A percentile compares a stretch with the other conserved stretches of the same genome.
Conservation (phyloP, 1,139 yeast genomes). For the Pichia sp. region DNA sequence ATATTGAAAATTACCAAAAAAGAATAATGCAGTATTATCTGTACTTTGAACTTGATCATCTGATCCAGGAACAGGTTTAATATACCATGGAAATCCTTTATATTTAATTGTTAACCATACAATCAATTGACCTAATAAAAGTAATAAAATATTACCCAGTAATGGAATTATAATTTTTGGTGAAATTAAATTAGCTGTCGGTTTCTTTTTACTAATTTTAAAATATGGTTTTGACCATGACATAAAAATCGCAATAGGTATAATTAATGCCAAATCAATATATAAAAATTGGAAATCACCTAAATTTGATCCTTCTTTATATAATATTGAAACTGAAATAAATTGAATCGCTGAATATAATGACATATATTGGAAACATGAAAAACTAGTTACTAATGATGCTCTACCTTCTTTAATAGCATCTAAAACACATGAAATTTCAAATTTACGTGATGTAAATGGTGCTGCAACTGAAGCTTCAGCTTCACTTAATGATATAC, state of each 20-base stretch:
- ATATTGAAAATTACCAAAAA: constrained; percentile 81
- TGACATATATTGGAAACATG: constrained; percentile 97
- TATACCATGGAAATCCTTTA: constrained; percentile 59
- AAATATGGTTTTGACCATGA: constrained; percentile 88
- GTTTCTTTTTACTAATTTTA: constrained; percentile 60
- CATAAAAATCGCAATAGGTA: constrained; percentile 95
- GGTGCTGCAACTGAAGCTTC: constrained; percentile 98
- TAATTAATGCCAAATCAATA: constrained; percentile 81
- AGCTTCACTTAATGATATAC: constrained; percentile 91
- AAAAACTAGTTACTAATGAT: constrained; percentile 86
- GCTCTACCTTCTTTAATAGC: constrained; percentile 94
- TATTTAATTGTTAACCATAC: constrained; percentile 55
- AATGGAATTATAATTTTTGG: constrained; percentile 80
- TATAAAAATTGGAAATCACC: constrained; percentile 97
- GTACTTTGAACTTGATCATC: constrained; percentile 75
- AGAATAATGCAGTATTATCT: constrained; percentile 81
- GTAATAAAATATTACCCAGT: constrained; percentile 59
- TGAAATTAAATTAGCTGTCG: constrained; percentile 89
- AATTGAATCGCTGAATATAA: constrained; percentile 95
- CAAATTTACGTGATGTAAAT: constrained; percentile 83
- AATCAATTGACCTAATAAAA: constrained; percentile 57
- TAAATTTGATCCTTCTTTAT: constrained; percentile 82
- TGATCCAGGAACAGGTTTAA: constrained; percentile 74
- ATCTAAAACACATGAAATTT: constrained; percentile 85
- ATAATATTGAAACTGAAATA: constrained; percentile 74